Percentiles rank a stretch among this genome's conserved stretches.
Conservation (phyloP, 306 rosid genomes). For the Fagus crenata region DNA sequence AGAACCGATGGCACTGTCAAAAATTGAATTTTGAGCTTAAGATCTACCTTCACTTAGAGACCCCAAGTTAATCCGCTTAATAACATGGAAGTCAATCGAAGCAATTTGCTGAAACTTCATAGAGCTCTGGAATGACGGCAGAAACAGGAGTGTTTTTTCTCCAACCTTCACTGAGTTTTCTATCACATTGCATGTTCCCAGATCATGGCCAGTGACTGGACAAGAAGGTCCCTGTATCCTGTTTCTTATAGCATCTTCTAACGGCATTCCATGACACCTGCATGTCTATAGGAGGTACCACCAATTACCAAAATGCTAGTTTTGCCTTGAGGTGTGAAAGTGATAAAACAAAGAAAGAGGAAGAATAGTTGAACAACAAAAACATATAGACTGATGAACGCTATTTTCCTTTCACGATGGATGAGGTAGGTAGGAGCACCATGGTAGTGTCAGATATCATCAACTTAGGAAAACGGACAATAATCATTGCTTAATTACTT, state of each 20-base stretch:
- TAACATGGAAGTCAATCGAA: conserved; percentile 52
- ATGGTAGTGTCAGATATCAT: neutral
- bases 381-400: neutral
- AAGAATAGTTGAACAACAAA: neutral
- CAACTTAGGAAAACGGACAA: neutral
- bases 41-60: conserved; percentile 63
- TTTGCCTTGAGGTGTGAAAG: conserved; percentile 28
- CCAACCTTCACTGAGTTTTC: conserved; percentile 63
- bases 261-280: conserved; percentile 70
- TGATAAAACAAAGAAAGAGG: conserved; percentile 2
- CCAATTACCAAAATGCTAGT: conserved; percentile 31
- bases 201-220: conserved; percentile 55
- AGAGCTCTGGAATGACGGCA: conserved; percentile 53
- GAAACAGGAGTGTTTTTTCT: conserved; percentile 55
- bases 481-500: neutral
- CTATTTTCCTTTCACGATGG: neutral
- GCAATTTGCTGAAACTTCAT: conserved; percentile 40
- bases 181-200: conserved; percentile 46
- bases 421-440: neutral
- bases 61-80: conserved; percentile 62
- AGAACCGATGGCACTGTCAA: neutral
- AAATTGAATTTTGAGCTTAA: conserved; percentile 33
- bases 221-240: conserved; percentile 41
- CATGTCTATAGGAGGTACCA: conserved; percentile 53
- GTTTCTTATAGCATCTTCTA: conserved; percentile 40